These are phyloP conservation scores for Naganishia vishniacii DNA, from an alignment of 768 basidiomycete species.

Conservation along the genomic window DNA sequence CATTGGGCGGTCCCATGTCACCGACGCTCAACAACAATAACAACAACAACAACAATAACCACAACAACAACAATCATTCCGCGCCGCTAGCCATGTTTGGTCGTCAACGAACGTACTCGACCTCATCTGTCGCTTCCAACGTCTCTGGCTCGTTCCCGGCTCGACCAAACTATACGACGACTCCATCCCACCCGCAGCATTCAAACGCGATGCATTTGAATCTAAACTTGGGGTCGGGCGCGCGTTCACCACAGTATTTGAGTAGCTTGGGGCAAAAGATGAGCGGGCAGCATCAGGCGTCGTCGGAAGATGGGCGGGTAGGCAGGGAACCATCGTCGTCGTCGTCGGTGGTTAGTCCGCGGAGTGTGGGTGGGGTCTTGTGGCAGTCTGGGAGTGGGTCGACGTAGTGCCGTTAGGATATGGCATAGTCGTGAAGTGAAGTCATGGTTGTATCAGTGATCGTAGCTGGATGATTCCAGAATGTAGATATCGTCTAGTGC, in stretches of 20 bases:
- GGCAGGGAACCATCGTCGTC: neutral
- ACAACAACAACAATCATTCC: neutral
- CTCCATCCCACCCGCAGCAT: neutral
- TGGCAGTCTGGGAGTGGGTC: neutral
- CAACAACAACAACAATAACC: too few species aligned
- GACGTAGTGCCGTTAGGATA: neutral
- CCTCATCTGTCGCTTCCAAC: slow-evolving; percentile 20
- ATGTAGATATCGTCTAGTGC: too few species aligned
- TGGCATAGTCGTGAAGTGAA: too few species aligned
- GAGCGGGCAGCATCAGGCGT: neutral
- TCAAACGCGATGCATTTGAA: slow-evolving; percentile 7
- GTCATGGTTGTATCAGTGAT: neutral
- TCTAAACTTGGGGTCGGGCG: slow-evolving; percentile 10
- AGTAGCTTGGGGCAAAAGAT: slow-evolving; percentile 11
- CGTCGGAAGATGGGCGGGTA: neutral
- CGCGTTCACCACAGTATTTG: slow-evolving; percentile 16
- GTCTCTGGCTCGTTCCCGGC: slow-evolving; percentile 1
- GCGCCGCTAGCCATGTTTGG: slow-evolving; percentile 13
- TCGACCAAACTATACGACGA: neutral
- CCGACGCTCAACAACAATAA: too few species aligned
- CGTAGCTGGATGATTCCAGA: too few species aligned
- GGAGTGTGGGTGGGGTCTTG: neutral
- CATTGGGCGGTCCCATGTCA: neutral
- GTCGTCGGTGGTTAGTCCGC: neutral
- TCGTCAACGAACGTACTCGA: slow-evolving; percentile 16